Evolutionary conservation across 805 yeast genomes (phyloP).

Genomic region (Pichia occidentalis): DNA sequence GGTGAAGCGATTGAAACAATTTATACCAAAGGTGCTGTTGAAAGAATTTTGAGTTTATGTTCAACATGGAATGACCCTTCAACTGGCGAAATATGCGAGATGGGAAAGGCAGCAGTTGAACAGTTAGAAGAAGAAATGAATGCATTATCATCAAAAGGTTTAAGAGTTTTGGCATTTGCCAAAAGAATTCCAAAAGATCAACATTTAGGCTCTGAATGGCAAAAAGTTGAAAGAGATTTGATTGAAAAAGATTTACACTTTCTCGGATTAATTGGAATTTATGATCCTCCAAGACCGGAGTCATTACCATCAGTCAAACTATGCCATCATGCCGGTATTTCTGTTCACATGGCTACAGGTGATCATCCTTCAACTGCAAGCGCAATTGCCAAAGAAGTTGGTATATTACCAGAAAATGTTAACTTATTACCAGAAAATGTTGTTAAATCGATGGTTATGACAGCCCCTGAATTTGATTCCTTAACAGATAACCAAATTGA

Average conservation of each 20-base stretch:
- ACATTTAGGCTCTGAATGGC: constrained; percentile 24
- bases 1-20: constrained; percentile 20
- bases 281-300: constrained; percentile 74
- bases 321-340: constrained; percentile 71
- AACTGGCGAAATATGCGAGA: constrained; percentile 26
- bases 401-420: constrained; percentile 59
- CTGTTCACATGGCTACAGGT: constrained; percentile 78
- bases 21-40: constrained; percentile 73
- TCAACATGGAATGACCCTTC: constrained; percentile 41
- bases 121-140: constrained; percentile 51
- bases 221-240: constrained; percentile 31
- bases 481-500: constrained; percentile 58
- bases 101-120: constrained; percentile 36
- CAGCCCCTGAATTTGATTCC: constrained; percentile 64
- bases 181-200: constrained; percentile 29
- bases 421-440: constrained; percentile 49
- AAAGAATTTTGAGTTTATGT: constrained; percentile 56
- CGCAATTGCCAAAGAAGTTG: constrained; percentile 78
- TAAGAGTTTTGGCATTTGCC: constrained; percentile 71
- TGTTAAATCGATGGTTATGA: constrained; percentile 63
- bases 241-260: constrained; percentile 52
- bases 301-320: constrained; percentile 55
- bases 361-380: constrained; percentile 74
- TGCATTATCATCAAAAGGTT: constrained; percentile 55
- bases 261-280: constrained; percentile 67